Percentiles rank a stretch among this genome's conserved stretches.
Conservation (phyloP, 306 rosid genomes). For the Fragaria ananassa region DNA sequence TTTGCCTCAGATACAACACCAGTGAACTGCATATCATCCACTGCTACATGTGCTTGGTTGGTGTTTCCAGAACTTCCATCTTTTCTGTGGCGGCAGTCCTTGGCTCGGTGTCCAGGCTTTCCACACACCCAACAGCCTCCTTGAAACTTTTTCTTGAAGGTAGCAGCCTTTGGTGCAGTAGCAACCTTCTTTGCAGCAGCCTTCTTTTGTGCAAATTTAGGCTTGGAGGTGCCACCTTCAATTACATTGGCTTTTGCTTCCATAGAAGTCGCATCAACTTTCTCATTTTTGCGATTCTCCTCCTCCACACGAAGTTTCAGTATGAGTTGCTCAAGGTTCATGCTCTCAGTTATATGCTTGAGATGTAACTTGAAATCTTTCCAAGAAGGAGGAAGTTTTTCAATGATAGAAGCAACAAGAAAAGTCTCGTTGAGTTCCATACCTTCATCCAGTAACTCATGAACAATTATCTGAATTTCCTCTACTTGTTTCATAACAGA, state of each 20-base stretch:
- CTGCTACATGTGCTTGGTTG: too few species aligned
- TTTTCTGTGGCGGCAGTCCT: too few species aligned
- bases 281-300: not conserved
- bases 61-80: too few species aligned
- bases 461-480: not conserved
- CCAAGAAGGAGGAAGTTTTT: not conserved
- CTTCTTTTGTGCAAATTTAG: not conserved
- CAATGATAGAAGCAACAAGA: not conserved
- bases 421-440: not conserved
- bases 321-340: not conserved
- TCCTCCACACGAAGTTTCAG: not conserved
- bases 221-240: not conserved
- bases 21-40: too few species aligned
- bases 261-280: not conserved
- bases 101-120: too few species aligned
- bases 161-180: too few species aligned
- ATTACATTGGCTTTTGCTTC: not conserved
- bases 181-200: too few species aligned
- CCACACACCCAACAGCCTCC: too few species aligned
- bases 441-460: not conserved
- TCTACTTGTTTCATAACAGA: not conserved
- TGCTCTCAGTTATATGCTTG: not conserved
- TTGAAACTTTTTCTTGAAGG: too few species aligned
- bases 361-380: not conserved
- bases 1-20: too few species aligned